These are phyloP conservation scores for Colletotrichum sp. DNA, from an alignment of 2,329 filamentous ascomycete species.

Conservation along the genomic window DNA sequence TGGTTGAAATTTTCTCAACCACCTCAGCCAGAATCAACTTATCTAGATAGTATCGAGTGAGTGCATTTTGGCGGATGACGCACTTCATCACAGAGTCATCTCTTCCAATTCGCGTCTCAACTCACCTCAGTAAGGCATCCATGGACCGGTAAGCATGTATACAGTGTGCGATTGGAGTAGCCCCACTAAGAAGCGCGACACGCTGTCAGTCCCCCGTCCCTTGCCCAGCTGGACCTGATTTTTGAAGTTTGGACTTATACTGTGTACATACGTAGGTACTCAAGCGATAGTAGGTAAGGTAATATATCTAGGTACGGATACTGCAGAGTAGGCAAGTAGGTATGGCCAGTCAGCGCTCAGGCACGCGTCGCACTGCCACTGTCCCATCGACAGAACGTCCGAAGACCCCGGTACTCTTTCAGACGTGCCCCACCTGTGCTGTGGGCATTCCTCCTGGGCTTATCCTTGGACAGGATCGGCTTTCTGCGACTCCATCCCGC, in stretches of 20 bases:
- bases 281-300: no score
- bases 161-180: neutral
- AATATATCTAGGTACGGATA: no score
- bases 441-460: neutral
- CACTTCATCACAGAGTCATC: neutral
- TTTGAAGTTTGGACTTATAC: neutral
- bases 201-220: neutral
- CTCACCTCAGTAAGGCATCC: neutral
- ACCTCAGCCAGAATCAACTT: neutral
- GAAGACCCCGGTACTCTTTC: neutral
- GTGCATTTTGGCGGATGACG: neutral
- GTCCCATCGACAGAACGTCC: neutral
- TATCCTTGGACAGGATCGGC: neutral
- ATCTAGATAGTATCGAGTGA: neutral
- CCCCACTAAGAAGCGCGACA: no score
- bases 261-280: no score
- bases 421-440: neutral
- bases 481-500: neutral
- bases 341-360: constrained; percentile 1
- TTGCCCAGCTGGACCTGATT: neutral
- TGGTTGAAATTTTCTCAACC: neutral
- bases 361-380: neutral
- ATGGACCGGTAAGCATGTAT: neutral
- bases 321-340: neutral
- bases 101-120: neutral